These are phyloP conservation scores for Claviceps quebecensis DNA, from an alignment of 2,329 filamentous ascomycete species.

Conservation along the genomic window DNA sequence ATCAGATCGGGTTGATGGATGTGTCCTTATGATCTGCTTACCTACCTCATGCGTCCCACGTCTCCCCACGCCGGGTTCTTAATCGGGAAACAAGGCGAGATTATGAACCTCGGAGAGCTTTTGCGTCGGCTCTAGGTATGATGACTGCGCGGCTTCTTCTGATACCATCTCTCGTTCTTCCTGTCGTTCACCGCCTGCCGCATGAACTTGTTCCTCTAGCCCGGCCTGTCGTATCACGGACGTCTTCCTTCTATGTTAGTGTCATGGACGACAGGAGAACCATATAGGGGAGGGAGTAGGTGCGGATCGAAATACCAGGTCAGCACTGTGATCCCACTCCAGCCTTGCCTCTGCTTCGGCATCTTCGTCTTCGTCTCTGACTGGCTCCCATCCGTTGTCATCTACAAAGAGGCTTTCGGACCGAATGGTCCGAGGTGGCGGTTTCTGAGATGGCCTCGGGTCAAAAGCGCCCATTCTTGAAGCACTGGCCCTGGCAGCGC, in stretches of 20 bases:
- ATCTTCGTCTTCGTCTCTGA: slow-evolving; percentile 44
- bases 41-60: too few species aligned
- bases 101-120: slow-evolving; percentile 51
- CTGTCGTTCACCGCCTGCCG: slow-evolving; percentile 9
- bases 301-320: slow-evolving; percentile 35
- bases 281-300: neutral
- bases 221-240: slow-evolving; percentile 30
- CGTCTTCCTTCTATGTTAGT: slow-evolving; percentile 27
- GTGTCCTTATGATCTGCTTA: neutral
- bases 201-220: slow-evolving; percentile 16
- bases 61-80: neutral
- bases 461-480: slow-evolving; percentile 26
- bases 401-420: slow-evolving; percentile 63
- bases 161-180: slow-evolving; percentile 9
- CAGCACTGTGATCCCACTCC: slow-evolving; percentile 59
- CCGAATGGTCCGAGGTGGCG: slow-evolving; percentile 42
- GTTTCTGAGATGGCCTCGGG: slow-evolving; percentile 38
- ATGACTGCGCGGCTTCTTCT: slow-evolving; percentile 14
- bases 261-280: slow-evolving; percentile 3
- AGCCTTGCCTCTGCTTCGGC: slow-evolving; percentile 53
- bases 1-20: slow-evolving; percentile 16
- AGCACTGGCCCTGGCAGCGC: slow-evolving; percentile 20
- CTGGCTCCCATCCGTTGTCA: slow-evolving; percentile 63
- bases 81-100: slow-evolving; percentile 29
- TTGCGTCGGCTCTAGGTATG: slow-evolving; percentile 55